These are phyloP conservation scores for Xylariaceae sp. DNA, from an alignment of 2,329 filamentous ascomycete genomes.

Conservation along the genomic window DNA sequence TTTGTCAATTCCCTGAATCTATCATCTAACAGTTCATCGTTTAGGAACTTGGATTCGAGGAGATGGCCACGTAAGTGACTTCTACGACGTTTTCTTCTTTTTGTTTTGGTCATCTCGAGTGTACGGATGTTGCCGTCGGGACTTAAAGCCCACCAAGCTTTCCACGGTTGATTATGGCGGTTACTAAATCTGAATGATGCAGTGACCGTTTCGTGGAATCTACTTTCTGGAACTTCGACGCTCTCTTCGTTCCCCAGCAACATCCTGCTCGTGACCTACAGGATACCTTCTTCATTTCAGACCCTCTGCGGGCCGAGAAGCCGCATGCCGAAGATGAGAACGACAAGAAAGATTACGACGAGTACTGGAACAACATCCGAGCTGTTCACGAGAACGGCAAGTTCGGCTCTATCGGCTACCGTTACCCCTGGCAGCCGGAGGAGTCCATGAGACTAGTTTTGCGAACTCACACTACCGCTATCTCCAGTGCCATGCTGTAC, in stretches of 20 bases:
- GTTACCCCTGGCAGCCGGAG: slow-evolving; percentile 60
- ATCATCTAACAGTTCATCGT: neutral
- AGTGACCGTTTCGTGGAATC: slow-evolving; percentile 62
- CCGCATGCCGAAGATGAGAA: slow-evolving; percentile 40
- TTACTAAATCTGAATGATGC: neutral
- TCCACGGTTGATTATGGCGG: neutral
- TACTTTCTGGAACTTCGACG: slow-evolving; percentile 97
- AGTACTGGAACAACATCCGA: slow-evolving; percentile 84
- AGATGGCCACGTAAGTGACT: slow-evolving; percentile 10
- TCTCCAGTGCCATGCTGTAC: slow-evolving; percentile 42
- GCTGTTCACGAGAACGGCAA: slow-evolving; percentile 78
- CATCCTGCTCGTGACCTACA: slow-evolving; percentile 95
- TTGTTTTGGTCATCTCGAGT: neutral
- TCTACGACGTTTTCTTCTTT: neutral
- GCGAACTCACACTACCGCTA: slow-evolving; percentile 12
- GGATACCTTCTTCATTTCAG: slow-evolving; percentile 97
- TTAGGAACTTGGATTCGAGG: slow-evolving; percentile 12
- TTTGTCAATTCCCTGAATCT: neutral
- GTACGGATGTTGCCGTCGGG: neutral
- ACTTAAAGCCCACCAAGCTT: neutral
- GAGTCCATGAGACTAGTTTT: slow-evolving; percentile 61
- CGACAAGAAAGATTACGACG: slow-evolving; percentile 43
- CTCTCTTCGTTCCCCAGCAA: slow-evolving; percentile 90
- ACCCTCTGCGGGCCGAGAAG: slow-evolving; percentile 70
- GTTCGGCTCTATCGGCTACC: slow-evolving; percentile 92